Evolutionary conservation across 2,329 filamentous ascomycete genomes (phyloP), one percentile per base, ranked within the genome.

Genomic region (Epichloe gansuensis): DNA sequence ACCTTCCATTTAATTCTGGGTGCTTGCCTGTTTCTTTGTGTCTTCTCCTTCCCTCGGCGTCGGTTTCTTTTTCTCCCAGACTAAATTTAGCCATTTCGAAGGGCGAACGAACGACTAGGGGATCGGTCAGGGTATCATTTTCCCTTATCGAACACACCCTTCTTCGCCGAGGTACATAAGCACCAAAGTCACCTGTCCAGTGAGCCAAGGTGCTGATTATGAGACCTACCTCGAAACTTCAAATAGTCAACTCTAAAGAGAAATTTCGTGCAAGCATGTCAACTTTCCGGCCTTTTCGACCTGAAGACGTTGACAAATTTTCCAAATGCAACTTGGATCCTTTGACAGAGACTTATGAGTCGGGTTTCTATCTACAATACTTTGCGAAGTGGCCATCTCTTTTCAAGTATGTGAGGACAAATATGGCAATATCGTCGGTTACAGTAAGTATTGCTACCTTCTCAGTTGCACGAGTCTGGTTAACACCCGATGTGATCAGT

Each of bases 301-400:
- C 89, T 2, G 78, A 81, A 60, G 93, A 98, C 68, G 77, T 97
- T 56, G 83, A 95, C 70, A 85, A 84, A 60, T 85, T 97, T 69
- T 95, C 94, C 60, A 84, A 90, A 59, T 95, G 91, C 71, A 98
- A 98, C 66, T 83, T 98, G 56, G 93, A 98, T 66, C 88, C 88
- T 42, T 77, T 96, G 56, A 97, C 93, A n/a, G 93, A 98, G 73
- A 97, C 94, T 53, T 98, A 97, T 73, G 90, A 95, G 67, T 80
- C 95, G 58, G 81, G 83, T 57, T 98, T 97, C 74, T 98, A 98
- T 73, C 81, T 96, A 55, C 88, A 94, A 63, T 98, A 98, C 71
- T 83, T 95, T 58, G 89, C 90, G 51, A 89, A 88, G 75, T 98
- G 93, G 93, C 93, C 93, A 1, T 85, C 90, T 28, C 80, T 97